phyloP scores from a whole-genome alignment of 2,329 filamentous ascomycete species.

The Arthrocladium fulminans region DNA sequence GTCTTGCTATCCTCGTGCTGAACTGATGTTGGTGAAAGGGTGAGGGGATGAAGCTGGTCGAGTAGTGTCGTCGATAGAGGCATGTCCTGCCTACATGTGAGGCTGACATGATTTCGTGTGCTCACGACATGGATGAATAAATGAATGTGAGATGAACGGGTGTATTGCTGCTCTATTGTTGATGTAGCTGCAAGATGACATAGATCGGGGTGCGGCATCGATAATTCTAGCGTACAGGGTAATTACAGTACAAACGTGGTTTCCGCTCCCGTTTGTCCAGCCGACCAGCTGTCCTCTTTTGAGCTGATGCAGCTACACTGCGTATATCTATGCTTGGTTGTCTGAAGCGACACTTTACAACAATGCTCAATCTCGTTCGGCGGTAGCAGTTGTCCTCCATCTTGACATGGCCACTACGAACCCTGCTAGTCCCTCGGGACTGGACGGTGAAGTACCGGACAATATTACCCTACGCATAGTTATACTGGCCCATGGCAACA shows the following conservation, averaged over 20 bases:
- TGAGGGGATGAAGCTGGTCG: not conserved
- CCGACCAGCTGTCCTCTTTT: slow-evolving; percentile 4
- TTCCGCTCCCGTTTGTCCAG: not conserved
- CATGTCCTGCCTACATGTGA: slow-evolving; percentile 6
- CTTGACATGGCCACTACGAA: slow-evolving; percentile 3
- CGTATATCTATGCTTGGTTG: not conserved
- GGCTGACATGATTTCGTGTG: slow-evolving; percentile 7
- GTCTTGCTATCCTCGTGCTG: slow-evolving; percentile 2
- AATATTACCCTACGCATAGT: slow-evolving; percentile 19
- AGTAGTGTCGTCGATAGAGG: slow-evolving; percentile 5
- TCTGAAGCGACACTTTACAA: not conserved
- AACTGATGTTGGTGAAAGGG: not conserved
- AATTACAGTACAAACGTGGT: not conserved
- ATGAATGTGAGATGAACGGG: not conserved
- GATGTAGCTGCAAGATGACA: slow-evolving; percentile 4
- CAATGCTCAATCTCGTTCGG: not conserved
- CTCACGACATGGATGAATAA: not conserved
- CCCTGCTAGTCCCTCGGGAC: not conserved
- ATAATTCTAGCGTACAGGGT: not conserved
- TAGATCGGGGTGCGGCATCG: no score
- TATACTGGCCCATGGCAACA: slow-evolving; percentile 20
- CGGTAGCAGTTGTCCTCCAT: not conserved
- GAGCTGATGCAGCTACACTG: not conserved
- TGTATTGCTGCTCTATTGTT: not conserved
- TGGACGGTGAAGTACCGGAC: slow-evolving; percentile 4